Conservation (phyloP, 805 yeast species). For the Cyberlindnera xylosilytica region DNA sequence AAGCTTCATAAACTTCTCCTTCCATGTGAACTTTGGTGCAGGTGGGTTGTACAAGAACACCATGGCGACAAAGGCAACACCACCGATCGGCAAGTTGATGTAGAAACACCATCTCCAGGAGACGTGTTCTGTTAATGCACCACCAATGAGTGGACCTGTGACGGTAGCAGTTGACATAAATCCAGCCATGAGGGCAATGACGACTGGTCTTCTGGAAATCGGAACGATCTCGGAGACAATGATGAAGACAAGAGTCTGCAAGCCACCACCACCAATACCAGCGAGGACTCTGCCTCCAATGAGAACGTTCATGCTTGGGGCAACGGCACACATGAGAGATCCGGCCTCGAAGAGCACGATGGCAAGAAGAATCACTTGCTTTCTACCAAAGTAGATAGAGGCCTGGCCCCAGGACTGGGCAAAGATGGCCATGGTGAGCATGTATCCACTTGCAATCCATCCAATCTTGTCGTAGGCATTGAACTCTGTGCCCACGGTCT, state of each 20-base stretch:
- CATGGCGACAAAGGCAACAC: slow-evolving; percentile 38
- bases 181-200: slow-evolving; percentile 21
- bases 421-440: slow-evolving; percentile 50
- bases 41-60: slow-evolving; percentile 42
- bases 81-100: slow-evolving; percentile 58
- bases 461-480: slow-evolving; percentile 48
- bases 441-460: slow-evolving; percentile 56
- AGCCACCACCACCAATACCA: slow-evolving; percentile 72
- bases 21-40: slow-evolving; percentile 35
- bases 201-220: slow-evolving; percentile 26
- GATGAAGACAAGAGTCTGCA: slow-evolving; percentile 53
- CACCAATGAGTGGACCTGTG: slow-evolving; percentile 65
- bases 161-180: slow-evolving; percentile 48
- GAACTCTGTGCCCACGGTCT: slow-evolving; percentile 46
- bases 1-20: slow-evolving; percentile 37
- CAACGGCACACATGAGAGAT: slow-evolving; percentile 53
- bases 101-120: slow-evolving; percentile 75
- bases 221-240: slow-evolving; percentile 50
- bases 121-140: slow-evolving; percentile 54
- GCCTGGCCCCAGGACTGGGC: slow-evolving; percentile 57
- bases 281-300: slow-evolving; percentile 70
- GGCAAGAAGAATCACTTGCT: slow-evolving; percentile 44
- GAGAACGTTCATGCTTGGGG: slow-evolving; percentile 53
- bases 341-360: slow-evolving; percentile 56
- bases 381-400: slow-evolving; percentile 56